phyloP scores from a whole-genome alignment of 495 filamentous ascomycete genomes.

The Cercophora scortea region DNA sequence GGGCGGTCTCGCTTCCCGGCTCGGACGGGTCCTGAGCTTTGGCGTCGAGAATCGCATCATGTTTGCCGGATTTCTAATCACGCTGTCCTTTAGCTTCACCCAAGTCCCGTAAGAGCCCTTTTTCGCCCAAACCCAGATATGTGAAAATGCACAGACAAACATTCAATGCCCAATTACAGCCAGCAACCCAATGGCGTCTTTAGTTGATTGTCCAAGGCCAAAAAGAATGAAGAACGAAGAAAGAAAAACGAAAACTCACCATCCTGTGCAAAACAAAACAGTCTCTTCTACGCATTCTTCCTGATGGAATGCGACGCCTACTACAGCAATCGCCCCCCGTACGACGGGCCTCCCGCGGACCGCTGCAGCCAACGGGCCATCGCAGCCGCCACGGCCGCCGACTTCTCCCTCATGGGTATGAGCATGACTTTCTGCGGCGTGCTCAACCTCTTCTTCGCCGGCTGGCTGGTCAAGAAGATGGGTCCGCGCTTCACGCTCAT shows the following conservation, averaged over 20 bases:
- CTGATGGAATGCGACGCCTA: slow-evolving; percentile 53
- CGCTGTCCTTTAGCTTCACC: slow-evolving; percentile 49
- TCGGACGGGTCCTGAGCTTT: background rate
- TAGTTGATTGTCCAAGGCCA: no score
- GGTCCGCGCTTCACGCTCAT: slow-evolving; percentile 45
- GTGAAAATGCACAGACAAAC: no score
- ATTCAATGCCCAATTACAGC: no score
- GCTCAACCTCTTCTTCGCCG: slow-evolving; percentile 49
- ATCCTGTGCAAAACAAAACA: slow-evolving; percentile 4
- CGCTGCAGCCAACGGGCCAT: slow-evolving; percentile 42
- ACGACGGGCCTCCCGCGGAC: slow-evolving; percentile 20
- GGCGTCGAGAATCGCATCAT: slow-evolving; percentile 36
- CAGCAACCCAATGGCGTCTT: no score
- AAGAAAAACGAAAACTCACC: no score
- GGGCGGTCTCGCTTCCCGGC: no score
- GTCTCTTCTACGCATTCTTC: slow-evolving; percentile 50
- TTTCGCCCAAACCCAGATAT: background rate
- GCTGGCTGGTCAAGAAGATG: slow-evolving; percentile 47
- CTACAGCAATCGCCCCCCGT: slow-evolving; percentile 37
- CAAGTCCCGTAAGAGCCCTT: slow-evolving; percentile 43
- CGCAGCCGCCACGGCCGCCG: slow-evolving; percentile 45
- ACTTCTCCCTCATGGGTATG: slow-evolving; percentile 44
- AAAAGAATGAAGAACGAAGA: no score
- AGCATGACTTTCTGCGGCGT: slow-evolving; percentile 43
- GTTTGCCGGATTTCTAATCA: slow-evolving; percentile 45